Base-by-base conservation (phyloP, 306 rosid genomes). In the Lotus japonicus region DNA sequence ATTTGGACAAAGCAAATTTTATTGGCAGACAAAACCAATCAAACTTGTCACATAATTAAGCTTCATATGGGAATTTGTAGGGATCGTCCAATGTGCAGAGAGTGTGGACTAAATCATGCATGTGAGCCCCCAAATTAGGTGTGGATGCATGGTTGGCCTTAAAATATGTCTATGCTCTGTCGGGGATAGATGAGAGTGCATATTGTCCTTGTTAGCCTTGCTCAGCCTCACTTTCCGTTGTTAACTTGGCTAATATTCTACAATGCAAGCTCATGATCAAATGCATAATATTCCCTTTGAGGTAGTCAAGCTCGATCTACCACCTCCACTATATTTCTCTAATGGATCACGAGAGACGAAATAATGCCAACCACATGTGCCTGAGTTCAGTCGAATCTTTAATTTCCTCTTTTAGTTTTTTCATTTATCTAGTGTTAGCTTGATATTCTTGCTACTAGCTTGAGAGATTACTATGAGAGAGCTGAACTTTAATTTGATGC, bases 111-210 rank as follows among this genome's bases (percentile, higher is more conserved):
- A 60, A 76, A 75, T 65, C 62, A 80, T 80, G 64, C 62, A 65
- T 71, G 77, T 70, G 75, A 75, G 81, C 54, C 84, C 71, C 73
- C 58, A 58, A 23, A 57, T 75, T 80, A 81, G 85, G 75, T 62
- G 72, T 58, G 19, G 75, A 70, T 58, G 58, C 73, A 76, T 68
- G 72, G 73, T 72, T 81, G 81, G 85, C 82, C 76, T 52, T 63
- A 77, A 62, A 72, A 72, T 62, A 68, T 81, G 85, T 81, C 85
- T 72, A 42, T 14, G 53, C 54, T 53, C 13, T 81, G 82, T 81
- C 84, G 66, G 78, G 78, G 73, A 72, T 67, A 60, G 79, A 71
- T 80, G 63, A 66, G 42, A 52, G 81, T 58, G 81, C 65, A 64
- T 75, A 68, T 71, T n/a, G n/a, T n/a, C 67, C 74, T 70, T 80